These are phyloP conservation scores for Leccinum huronense DNA, from an alignment of 1,284 basidiomycete genomes.

Conservation along the genomic window DNA sequence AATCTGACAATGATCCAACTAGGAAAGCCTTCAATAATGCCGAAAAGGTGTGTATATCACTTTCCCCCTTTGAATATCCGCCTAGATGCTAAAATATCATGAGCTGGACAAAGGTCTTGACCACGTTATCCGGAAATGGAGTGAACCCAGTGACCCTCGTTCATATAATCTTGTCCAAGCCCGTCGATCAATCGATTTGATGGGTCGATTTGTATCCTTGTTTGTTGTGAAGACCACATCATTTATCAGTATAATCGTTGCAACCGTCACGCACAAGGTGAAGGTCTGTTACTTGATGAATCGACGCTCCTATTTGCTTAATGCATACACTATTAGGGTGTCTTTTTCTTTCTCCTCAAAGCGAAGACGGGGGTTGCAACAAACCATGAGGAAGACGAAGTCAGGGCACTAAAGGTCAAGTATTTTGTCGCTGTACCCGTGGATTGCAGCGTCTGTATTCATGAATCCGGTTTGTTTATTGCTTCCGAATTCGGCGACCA, in stretches of 20 bases:
- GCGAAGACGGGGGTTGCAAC: conserved; percentile 97
- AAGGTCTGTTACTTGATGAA: conserved; percentile 57
- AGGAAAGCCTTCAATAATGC: conserved; percentile 89
- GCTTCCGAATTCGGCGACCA: conserved; percentile 96
- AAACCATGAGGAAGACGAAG: conserved; percentile 94
- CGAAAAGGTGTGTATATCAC: conserved; percentile 67
- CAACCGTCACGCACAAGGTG: conserved; percentile 99
- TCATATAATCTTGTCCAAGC: conserved; percentile 95
- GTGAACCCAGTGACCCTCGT: conserved; percentile 88
- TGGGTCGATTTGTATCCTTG: conserved; percentile 92
- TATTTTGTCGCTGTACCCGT: conserved; percentile 97
- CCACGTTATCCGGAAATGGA: conserved; percentile 97
- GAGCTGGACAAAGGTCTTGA: conserved; percentile 95
- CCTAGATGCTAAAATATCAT: conserved; percentile 91
- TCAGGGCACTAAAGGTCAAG: conserved; percentile 88
- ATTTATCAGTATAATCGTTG: conserved; percentile 91
- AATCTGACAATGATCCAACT: conserved; percentile 89
- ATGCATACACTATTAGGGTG: conserved; percentile 58
- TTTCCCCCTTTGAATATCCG: background rate
- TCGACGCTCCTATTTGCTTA: conserved; percentile 4
- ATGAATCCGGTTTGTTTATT: conserved; percentile 95
- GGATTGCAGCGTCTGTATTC: conserved; percentile 86
- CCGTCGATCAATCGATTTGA: conserved; percentile 84
- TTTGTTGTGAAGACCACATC: conserved; percentile 95
- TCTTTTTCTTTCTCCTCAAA: conserved; percentile 96